Evolutionary conservation across 352 stramenopile species (phyloP), one percentile per base, ranked within the genome.

Genomic region (Pythium plurisporium): DNA sequence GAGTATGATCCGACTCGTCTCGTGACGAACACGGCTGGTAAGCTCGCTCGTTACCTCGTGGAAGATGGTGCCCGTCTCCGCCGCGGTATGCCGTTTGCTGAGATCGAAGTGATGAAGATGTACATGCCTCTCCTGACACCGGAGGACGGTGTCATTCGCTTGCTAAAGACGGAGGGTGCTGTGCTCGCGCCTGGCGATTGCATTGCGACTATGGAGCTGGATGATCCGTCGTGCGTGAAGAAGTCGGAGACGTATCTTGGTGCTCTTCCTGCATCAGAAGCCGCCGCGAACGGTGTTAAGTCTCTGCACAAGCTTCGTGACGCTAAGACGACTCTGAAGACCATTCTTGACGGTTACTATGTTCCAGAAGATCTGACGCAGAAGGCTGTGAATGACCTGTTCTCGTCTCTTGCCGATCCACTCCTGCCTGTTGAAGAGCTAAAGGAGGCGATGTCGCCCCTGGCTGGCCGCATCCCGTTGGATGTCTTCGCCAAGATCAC

Each of bases 81-180:
- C 68, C 82, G 84, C 37, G 83, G 82, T 33, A 94, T 90, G 76
- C 83, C 86, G 56, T 95, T 90, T 64, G 86, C 84, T 33, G 86
- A 95, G 63, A 89, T 95, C 15, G 86, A 95, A 60, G 98, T 99
- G n/a, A 99, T 99, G 97, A 99, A 99, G 83, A 99, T 99, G 98
- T 99, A 99, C 82, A 99, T 99, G 96, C 97, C 96, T 22, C 81
- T 99, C 36, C 89, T 97, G 57, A 98, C 98, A 0, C 95, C 95
- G 23, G 98, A 99, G 74, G 82, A 80, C 33, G 97, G 97, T 79
- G 73, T 97, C 5, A 97, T 99, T 49, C 87, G 86, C 11, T 94
- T 98, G 71, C 78, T 95, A 31, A 95, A 97, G 70, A 97, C 98
- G 2, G 97, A 99, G 72, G 98, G 97, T 30, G 94, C 95, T 6